Conservation (phyloP, 2,329 filamentous ascomycete species). For the Penicillium sp. region DNA sequence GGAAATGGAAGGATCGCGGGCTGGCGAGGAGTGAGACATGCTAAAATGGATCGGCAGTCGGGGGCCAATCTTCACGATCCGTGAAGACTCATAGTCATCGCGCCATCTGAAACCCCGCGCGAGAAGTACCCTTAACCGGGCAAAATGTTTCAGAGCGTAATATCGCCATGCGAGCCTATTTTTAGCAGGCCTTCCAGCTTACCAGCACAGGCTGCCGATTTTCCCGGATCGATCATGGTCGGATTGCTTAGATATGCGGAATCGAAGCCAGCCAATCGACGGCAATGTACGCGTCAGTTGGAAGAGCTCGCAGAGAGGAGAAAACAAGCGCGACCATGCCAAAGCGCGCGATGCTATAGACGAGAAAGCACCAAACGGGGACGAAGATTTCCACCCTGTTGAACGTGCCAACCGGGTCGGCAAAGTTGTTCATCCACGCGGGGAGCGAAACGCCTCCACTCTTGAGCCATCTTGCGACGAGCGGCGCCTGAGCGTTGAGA, state of each 20-base stretch:
- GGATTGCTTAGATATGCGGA: background rate
- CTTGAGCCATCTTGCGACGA: background rate
- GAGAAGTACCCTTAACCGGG: background rate
- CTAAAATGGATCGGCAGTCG: background rate
- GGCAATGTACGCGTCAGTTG: background rate
- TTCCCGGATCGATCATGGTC: too few species aligned
- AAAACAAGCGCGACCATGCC: background rate
- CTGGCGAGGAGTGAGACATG: background rate
- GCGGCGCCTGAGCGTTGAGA: background rate
- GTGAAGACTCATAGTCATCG: background rate
- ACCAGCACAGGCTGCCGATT: background rate
- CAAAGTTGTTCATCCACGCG: background rate
- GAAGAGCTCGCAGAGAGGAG: background rate
- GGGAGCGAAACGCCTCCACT: background rate
- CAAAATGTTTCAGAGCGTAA: background rate
- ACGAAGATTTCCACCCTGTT: background rate
- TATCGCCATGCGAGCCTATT: background rate
- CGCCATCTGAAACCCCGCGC: background rate
- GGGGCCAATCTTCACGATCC: background rate
- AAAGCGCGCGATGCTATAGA: background rate
- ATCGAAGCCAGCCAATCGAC: conserved; percentile 5
- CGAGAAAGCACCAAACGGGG: background rate
- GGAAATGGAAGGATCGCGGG: background rate
- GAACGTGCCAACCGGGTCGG: background rate
- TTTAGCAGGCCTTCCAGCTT: background rate